Conservation (phyloP, 225 moss, liverwort and hornwort genomes). For the Physcomitrellopsis africana region DNA sequence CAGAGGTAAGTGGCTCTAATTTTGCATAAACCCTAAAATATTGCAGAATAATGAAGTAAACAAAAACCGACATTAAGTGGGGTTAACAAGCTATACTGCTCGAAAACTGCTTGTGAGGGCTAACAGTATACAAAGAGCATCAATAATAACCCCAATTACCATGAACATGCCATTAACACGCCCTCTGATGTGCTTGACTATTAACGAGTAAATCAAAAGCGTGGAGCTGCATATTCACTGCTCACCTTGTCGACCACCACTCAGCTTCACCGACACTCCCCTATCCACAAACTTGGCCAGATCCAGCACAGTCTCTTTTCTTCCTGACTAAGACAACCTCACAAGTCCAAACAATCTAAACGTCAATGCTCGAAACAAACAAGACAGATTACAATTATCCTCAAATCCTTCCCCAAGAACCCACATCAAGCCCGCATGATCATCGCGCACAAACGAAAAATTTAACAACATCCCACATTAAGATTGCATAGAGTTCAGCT, state of each 20-base stretch:
- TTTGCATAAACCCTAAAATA: conserved; percentile 11
- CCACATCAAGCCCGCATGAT: neutral
- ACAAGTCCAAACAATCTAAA: conserved; percentile 2
- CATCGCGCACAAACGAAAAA: neutral
- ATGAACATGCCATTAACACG: conserved; percentile 2
- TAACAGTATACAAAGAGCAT: neutral
- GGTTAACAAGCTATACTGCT: conserved; percentile 4
- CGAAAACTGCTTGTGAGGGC: neutral
- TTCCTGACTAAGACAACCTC: conserved; percentile 66
- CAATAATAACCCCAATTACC: neutral
- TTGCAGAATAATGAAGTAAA: neutral
- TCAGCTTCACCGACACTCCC: conserved; percentile 93
- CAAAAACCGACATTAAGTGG: neutral
- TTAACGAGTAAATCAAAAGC: neutral
- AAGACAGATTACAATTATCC: neutral
- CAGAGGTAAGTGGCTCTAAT: neutral
- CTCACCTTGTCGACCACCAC: conserved; percentile 92
- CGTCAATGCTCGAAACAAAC: neutral
- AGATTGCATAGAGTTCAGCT: neutral
- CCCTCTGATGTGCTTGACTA: neutral
- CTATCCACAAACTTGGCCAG: conserved; percentile 97
- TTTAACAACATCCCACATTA: neutral
- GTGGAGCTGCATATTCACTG: neutral
- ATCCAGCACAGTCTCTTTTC: conserved; percentile 93
- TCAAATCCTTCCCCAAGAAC: neutral